Percentiles rank a stretch among this genome's conserved stretches.
Evolutionary conservation across 129 eudicot species (phyloP).

Genomic region (Pittosporum tobira): DNA sequence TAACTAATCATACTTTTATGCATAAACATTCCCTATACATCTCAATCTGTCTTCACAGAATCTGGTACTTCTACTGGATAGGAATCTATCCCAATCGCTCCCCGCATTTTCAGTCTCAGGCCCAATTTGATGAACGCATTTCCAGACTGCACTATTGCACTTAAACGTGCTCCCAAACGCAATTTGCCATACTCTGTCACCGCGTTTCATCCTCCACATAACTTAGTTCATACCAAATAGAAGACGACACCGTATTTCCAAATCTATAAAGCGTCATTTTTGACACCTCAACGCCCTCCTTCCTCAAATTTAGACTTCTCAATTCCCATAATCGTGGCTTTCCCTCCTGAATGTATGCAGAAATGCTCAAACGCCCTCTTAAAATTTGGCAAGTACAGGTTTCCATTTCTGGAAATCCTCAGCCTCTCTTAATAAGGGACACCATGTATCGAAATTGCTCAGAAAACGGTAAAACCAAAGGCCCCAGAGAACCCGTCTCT

Average conservation of each 20-base stretch:
- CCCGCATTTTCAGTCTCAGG: not conserved
- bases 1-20: not conserved
- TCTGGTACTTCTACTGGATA: constrained; percentile 16
- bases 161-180: constrained; percentile 13
- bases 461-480: constrained; percentile 3
- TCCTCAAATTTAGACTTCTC: constrained; percentile 1
- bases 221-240: constrained; percentile 17
- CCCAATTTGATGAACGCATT: not conserved
- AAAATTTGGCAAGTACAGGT: constrained; percentile 10
- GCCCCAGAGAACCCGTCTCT: constrained; percentile 13
- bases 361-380: constrained; percentile 14
- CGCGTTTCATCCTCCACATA: constrained; percentile 7
- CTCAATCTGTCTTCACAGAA: not conserved
- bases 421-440: not conserved
- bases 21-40: not conserved
- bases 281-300: constrained; percentile 11
- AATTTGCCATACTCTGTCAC: constrained; percentile 13
- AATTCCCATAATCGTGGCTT: constrained; percentile 2
- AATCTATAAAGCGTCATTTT: constrained; percentile 17
- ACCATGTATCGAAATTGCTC: constrained; percentile 1
- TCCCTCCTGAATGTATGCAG: constrained; percentile 18
- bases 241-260: constrained; percentile 15
- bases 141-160: constrained; percentile 16
- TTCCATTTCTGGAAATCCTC: not conserved
- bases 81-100: constrained; percentile 6